phyloP scores from a whole-genome alignment of 2,329 filamentous ascomycete genomes.

The Ascochyta rabiei region DNA sequence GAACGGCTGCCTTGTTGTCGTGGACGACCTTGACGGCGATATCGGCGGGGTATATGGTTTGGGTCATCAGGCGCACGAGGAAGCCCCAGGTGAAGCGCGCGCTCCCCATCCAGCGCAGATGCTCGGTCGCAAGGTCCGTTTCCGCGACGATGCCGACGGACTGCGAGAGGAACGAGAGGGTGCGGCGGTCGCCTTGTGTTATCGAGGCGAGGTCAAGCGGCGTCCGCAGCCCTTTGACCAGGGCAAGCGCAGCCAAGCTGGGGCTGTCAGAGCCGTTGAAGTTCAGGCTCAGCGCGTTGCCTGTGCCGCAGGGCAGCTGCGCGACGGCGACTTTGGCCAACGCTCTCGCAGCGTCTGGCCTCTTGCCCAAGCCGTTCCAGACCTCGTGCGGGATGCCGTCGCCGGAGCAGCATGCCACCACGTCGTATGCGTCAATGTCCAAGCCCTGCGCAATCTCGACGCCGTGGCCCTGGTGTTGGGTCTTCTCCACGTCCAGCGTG shows the following conservation, averaged over 20 bases:
- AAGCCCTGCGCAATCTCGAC: constrained; percentile 75
- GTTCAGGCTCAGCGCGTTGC: constrained; percentile 93
- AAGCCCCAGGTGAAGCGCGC: constrained; percentile 86
- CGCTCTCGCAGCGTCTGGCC: constrained; percentile 75
- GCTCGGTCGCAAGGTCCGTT: constrained; percentile 84
- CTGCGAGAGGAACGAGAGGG: constrained; percentile 89
- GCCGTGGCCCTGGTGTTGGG: constrained; percentile 76
- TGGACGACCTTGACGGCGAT: constrained; percentile 84
- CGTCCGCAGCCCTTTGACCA: constrained; percentile 86
- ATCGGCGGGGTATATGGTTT: constrained; percentile 86
- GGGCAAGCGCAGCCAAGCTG: constrained; percentile 76
- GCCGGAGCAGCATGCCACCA: constrained; percentile 86
- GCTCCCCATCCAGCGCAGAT: constrained; percentile 91
- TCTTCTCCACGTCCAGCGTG: constrained; percentile 73
- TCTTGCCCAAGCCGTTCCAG: constrained; percentile 87
- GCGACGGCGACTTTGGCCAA: constrained; percentile 79
- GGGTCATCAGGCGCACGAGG: constrained; percentile 74
- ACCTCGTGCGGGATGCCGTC: constrained; percentile 92
- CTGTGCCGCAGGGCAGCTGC: constrained; percentile 89
- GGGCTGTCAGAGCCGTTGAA: constrained; percentile 79
- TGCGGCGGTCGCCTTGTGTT: constrained; percentile 77
- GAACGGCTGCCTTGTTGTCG: constrained; percentile 74
- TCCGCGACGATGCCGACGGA: constrained; percentile 89
- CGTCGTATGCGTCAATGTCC: constrained; percentile 81
- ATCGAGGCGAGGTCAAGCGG: constrained; percentile 86